Percentiles rank a stretch among this genome's conserved stretches.
Evolutionary conservation across 2,329 filamentous ascomycete genomes (phyloP).

Genomic region (Lecanicillium sp.): DNA sequence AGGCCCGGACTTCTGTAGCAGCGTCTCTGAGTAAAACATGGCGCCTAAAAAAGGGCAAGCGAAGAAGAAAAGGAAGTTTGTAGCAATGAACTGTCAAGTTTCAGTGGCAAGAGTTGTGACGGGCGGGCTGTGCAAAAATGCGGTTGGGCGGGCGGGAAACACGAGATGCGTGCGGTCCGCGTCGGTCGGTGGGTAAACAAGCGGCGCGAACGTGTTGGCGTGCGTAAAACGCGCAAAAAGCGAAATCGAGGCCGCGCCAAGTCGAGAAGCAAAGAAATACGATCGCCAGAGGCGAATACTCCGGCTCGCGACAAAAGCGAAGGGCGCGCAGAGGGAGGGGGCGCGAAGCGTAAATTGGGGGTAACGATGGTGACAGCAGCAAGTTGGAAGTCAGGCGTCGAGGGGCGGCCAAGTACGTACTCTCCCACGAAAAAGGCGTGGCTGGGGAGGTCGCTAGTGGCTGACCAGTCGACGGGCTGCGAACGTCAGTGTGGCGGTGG

Average conservation of each 20-base stretch:
- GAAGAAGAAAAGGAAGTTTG: constrained; percentile 10
- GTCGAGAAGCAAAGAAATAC: constrained; percentile 13
- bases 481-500: constrained; percentile 7
- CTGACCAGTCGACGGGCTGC: constrained; percentile 8
- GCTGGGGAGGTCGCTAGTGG: constrained; percentile 27
- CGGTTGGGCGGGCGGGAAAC: constrained; percentile 7
- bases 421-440: constrained; percentile 34
- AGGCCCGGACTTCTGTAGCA: constrained; percentile 94
- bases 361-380: constrained; percentile 17
- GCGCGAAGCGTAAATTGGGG: constrained; percentile 17
- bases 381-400: constrained; percentile 20
- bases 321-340: constrained; percentile 18
- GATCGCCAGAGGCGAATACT: constrained; percentile 20
- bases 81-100: too few species aligned
- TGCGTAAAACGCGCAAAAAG: constrained; percentile 12
- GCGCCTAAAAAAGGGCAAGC: constrained; percentile 25
- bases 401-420: constrained; percentile 22
- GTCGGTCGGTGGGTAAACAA: constrained; percentile 15
- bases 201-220: constrained; percentile 10
- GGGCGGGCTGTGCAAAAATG: background rate
- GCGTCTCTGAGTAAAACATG: constrained; percentile 98
- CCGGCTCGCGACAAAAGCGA: constrained; percentile 22
- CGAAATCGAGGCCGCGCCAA: background rate
- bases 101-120: background rate
- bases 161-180: constrained; percentile 10